Percentiles rank a stretch among this genome's conserved stretches.
Evolutionary conservation across 345 rosid species (phyloP).

Genomic region (Corchorus olitorius): DNA sequence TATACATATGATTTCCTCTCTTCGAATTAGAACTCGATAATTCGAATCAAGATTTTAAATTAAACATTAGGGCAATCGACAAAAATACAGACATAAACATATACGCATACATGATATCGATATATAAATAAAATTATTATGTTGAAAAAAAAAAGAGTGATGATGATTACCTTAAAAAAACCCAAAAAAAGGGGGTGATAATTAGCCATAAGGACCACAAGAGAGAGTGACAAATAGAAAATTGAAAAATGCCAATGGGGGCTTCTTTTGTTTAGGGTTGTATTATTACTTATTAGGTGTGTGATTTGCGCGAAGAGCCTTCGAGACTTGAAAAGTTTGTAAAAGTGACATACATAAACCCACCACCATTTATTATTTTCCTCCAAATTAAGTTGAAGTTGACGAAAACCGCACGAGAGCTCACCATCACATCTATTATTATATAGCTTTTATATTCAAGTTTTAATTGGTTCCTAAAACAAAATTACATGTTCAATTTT

Average conservation of each 20-base stretch:
- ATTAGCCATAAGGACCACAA: constrained; percentile 4
- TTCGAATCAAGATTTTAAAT: too few species aligned
- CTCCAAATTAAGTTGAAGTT: not conserved
- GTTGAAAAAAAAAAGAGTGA: not conserved
- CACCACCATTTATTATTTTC: not conserved
- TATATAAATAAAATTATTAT: not conserved
- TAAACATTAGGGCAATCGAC: too few species aligned
- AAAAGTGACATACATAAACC: not conserved
- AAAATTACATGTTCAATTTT: not conserved
- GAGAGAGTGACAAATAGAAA: not conserved
- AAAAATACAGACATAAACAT: too few species aligned
- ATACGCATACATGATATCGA: too few species aligned
- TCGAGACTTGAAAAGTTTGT: not conserved
- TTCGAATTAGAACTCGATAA: too few species aligned
- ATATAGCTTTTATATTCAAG: not conserved
- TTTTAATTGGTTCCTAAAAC: not conserved
- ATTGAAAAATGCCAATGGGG: not conserved
- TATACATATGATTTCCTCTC: too few species aligned
- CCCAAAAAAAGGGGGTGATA: not conserved
- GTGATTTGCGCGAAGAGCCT: not conserved
- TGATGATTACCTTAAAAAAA: not conserved
- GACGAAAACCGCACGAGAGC: constrained; percentile 15
- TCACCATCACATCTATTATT: not conserved
- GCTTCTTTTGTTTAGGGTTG: too few species aligned
- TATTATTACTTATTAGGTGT: not conserved